Evolutionary conservation across 2,329 filamentous ascomycete species (phyloP), one percentile per base, ranked within the genome.

Genomic region (Atkinsonella hypoxylon): DNA sequence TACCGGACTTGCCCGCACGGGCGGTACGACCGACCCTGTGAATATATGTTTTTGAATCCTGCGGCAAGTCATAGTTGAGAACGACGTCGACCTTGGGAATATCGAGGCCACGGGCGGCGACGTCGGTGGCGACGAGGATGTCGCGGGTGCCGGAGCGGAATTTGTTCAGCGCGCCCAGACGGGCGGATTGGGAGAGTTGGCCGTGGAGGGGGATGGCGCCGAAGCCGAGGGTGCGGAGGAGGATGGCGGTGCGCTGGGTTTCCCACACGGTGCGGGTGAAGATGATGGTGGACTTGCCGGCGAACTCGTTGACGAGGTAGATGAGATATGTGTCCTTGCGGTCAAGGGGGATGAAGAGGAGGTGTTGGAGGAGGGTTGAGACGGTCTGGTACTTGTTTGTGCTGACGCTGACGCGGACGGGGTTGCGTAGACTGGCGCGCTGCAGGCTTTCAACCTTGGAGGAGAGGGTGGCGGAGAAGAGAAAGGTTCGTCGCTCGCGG

Each of bases 381-480:
- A 96, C 93, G 2, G 90, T 95, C 67, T 95, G 89, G 68, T 95
- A 93, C 63, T 89, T 90, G 66, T 79, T 88, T 51, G 78, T 79
- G 53, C 82, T 89, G 61, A 96, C 84, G 63, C 83, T 87, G 52
- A 97, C 85, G 31, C 87, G 79, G 7, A 94, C 74, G 0, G 91
- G 91, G 59, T 95, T 89, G 43, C 82, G 82, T 50, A 98, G 75
- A 54, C 87, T 90, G 18, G 93, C 93, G 48, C 93, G 82, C 65
- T 97, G 93, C 45, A 98, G 73, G 48, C 83, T 89, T 68, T 97
- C 93, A 52, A 98, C 86, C 66, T 96, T 95, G 54, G 83, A 89
- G 59, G 83, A 89, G 78, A 97, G 91, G 12, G 93, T 98, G 1
- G 93, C 91, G 4, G 86, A 93, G 74, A 95, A 97, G 41, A 98